These are phyloP conservation scores for Biscutella laevigata DNA, from an alignment of 441 rosid species.

Conservation along the genomic window DNA sequence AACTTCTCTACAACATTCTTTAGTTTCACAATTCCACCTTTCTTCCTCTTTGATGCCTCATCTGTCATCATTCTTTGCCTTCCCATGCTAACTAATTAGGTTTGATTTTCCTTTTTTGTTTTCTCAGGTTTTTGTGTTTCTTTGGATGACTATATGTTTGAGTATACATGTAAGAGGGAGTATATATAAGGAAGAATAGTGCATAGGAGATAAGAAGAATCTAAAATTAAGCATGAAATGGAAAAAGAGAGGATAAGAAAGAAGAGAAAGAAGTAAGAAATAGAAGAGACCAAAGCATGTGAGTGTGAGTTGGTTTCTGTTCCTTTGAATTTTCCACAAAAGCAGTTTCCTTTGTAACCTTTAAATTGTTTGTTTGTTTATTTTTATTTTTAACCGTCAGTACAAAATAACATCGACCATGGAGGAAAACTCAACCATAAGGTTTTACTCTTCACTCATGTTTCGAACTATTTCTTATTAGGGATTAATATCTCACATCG, in stretches of 20 bases:
- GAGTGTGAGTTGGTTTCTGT: too few species aligned
- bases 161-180: not conserved
- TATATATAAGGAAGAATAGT: conserved; percentile 20
- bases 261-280: conserved; percentile 16
- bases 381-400: too few species aligned
- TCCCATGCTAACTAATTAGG: conserved; percentile 21
- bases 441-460: too few species aligned
- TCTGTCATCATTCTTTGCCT: conserved; percentile 27
- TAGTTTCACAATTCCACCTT: conserved; percentile 36
- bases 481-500: too few species aligned
- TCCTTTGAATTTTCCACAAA: too few species aligned
- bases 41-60: conserved; percentile 34
- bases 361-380: too few species aligned
- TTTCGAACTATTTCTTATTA: too few species aligned
- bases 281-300: not conserved
- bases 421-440: too few species aligned
- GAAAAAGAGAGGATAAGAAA: conserved; percentile 18
- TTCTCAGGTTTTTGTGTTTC: not conserved
- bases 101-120: not conserved
- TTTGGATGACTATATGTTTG: not conserved
- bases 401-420: too few species aligned
- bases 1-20: conserved; percentile 42
- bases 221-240: too few species aligned
- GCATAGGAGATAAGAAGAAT: not conserved
- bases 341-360: too few species aligned